Evolutionary conservation across 2,329 filamentous ascomycete species (phyloP).

Genomic region (Exserohilum rostratum): DNA sequence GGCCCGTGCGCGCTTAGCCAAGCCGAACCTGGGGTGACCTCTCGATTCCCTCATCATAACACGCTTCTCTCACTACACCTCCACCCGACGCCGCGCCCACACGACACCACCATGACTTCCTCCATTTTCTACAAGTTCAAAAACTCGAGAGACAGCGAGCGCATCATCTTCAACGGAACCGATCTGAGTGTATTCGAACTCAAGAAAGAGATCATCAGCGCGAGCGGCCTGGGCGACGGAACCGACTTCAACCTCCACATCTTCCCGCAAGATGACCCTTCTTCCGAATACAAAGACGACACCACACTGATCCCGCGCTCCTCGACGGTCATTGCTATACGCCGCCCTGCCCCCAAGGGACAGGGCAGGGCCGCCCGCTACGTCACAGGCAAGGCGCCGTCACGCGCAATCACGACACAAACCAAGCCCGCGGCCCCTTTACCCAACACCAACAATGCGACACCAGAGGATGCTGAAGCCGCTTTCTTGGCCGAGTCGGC

Average conservation of each 20-base stretch:
- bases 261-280: slow-evolving; percentile 82
- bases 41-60: slow-evolving; percentile 7
- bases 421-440: slow-evolving; percentile 59
- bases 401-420: slow-evolving; percentile 77
- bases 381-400: slow-evolving; percentile 93
- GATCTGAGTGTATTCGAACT: slow-evolving; percentile 98
- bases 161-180: slow-evolving; percentile 96
- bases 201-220: slow-evolving; percentile 97
- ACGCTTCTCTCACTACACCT: slow-evolving; percentile 13
- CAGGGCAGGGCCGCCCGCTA: slow-evolving; percentile 92
- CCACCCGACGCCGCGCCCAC: slow-evolving; percentile 3
- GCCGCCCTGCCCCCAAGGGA: slow-evolving; percentile 83
- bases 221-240: slow-evolving; percentile 91
- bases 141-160: slow-evolving; percentile 92
- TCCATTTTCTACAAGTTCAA: slow-evolving; percentile 99
- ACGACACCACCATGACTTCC: slow-evolving; percentile 71
- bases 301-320: slow-evolving; percentile 96
- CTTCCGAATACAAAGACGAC: slow-evolving; percentile 96
- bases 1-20: slow-evolving; percentile 9
- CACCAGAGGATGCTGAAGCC: slow-evolving; percentile 91
- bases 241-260: slow-evolving; percentile 96
- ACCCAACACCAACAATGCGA: slow-evolving; percentile 63
- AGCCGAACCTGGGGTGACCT: neutral
- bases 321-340: slow-evolving; percentile 87
- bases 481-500: slow-evolving; percentile 91